Conservation (phyloP, 164 flowering plant genomes). For the Piper betle region DNA sequence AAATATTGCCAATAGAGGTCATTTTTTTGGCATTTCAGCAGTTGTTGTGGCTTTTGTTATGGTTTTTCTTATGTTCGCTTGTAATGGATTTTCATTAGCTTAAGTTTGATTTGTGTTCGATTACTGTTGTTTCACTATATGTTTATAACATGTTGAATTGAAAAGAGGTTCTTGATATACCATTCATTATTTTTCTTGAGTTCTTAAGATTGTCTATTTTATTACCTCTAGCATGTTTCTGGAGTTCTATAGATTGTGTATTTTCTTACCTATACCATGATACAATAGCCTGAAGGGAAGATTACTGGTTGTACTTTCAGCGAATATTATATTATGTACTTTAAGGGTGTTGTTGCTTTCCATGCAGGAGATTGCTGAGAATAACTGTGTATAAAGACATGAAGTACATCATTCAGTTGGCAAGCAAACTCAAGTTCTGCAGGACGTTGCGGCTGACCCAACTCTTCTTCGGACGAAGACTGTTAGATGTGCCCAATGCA, state of each 20-base stretch:
- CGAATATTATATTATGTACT: not conserved
- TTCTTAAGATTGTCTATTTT: not conserved
- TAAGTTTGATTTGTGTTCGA: not conserved
- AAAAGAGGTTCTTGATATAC: not conserved
- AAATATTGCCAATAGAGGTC: no score
- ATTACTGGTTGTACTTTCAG: not conserved
- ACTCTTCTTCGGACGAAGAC: slow-evolving; percentile 87
- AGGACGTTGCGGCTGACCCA: slow-evolving; percentile 89
- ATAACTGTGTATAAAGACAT: slow-evolving; percentile 80
- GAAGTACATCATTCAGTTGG: slow-evolving; percentile 73
- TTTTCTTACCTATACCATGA: not conserved
- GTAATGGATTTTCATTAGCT: not conserved
- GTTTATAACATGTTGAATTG: no score
- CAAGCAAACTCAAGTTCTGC: slow-evolving; percentile 67
- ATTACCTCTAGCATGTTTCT: not conserved
- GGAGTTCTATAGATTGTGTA: not conserved
- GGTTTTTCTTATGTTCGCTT: not conserved
- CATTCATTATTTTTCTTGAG: not conserved
- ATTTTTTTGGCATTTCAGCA: no score
- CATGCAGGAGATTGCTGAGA: slow-evolving; percentile 78
- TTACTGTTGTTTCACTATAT: not conserved
- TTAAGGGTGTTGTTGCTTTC: not conserved
- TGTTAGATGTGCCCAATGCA: slow-evolving; percentile 56
- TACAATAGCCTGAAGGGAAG: not conserved
- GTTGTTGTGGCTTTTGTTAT: no score